These are phyloP conservation scores for Corymbia citriodora DNA, from an alignment of 441 rosid species.

Conservation along the genomic window DNA sequence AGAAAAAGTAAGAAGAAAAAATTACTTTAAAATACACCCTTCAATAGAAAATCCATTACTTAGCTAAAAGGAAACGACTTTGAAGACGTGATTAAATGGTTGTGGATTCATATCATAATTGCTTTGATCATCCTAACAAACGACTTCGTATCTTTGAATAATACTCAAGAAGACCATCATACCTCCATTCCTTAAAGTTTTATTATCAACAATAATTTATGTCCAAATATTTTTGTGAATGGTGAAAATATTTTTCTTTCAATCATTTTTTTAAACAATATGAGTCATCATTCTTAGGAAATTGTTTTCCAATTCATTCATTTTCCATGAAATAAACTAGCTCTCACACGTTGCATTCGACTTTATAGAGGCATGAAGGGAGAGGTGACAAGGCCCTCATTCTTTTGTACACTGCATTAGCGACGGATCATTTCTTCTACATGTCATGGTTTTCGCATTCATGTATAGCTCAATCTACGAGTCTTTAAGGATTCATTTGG, in stretches of 20 bases:
- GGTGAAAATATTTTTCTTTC: background rate
- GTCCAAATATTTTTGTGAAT: background rate
- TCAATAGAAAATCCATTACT: background rate
- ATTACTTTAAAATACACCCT: background rate
- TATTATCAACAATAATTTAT: no score
- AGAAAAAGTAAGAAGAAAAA: background rate
- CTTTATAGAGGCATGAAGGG: background rate
- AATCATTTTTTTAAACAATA: no score
- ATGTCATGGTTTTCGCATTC: background rate
- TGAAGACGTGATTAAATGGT: background rate
- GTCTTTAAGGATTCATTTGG: background rate
- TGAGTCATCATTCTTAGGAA: fast-evolving
- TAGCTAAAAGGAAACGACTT: background rate
- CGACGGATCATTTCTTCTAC: fast-evolving
- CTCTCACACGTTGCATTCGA: no score
- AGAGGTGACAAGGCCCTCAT: background rate
- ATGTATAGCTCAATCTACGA: background rate
- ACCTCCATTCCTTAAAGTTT: background rate
- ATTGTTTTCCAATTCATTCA: no score
- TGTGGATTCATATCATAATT: background rate
- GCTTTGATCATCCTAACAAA: background rate
- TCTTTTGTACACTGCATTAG: background rate
- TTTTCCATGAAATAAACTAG: fast-evolving
- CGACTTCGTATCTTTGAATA: background rate
- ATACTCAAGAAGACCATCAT: background rate